These are phyloP conservation scores for Lactarius hatsudake DNA, from an alignment of 768 basidiomycete genomes.

Conservation along the genomic window DNA sequence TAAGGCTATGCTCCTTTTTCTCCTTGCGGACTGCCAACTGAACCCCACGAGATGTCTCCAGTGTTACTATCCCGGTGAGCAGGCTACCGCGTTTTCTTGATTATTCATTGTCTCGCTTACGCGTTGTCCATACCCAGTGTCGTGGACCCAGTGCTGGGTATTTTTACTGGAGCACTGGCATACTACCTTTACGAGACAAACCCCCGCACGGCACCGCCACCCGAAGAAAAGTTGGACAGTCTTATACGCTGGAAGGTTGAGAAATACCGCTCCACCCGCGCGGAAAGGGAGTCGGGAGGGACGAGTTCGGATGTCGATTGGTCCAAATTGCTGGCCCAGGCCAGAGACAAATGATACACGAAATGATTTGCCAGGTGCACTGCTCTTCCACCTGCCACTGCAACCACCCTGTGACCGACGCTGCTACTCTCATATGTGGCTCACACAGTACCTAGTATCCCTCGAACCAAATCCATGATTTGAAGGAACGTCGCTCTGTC, in stretches of 20 bases:
- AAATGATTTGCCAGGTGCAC: not conserved
- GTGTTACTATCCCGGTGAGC: conserved; percentile 36
- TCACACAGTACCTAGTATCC: conserved; percentile 28
- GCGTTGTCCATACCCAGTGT: conserved; percentile 39
- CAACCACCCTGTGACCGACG: not conserved
- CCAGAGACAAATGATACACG: conserved; percentile 15
- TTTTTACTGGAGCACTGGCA: conserved; percentile 75
- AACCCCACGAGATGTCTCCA: conserved; percentile 40
- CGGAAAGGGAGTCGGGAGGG: conserved; percentile 22
- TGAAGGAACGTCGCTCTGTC: conserved; percentile 39
- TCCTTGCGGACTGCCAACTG: not conserved
- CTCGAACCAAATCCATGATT: conserved; percentile 44
- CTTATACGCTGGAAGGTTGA: conserved; percentile 69
- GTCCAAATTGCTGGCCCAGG: conserved; percentile 15
- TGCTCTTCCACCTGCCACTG: not conserved
- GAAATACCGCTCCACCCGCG: conserved; percentile 35
- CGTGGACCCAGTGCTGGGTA: conserved; percentile 69
- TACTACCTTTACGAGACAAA: conserved; percentile 80
- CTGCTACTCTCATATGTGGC: not conserved
- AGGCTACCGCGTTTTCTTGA: not conserved
- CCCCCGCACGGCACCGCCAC: conserved; percentile 63
- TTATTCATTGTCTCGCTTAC: conserved; percentile 9
- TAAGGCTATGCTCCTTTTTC: conserved; percentile 1
- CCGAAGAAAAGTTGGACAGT: conserved; percentile 51
- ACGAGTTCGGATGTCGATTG: conserved; percentile 24